Base-by-base conservation (phyloP, 768 basidiomycete species). In the Tephrocybe sp. region DNA sequence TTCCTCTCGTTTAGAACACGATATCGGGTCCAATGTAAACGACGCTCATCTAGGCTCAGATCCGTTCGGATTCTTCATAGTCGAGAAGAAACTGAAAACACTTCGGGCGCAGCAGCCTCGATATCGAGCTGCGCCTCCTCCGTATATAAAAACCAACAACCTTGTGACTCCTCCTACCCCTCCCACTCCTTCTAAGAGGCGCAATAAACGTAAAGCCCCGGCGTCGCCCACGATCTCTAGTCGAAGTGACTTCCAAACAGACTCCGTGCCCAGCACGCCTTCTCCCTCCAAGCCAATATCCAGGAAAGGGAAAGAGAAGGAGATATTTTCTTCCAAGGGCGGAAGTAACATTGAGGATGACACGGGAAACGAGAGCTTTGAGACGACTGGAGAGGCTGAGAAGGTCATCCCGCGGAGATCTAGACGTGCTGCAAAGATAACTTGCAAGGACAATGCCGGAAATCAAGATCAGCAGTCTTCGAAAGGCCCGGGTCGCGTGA, bases 31-130 rank as follows among this genome's bases (percentile, higher is more conserved):
- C 25, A 36, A 31, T 41, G 11, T 32, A 48, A 21, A 37, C 30
- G 45, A 54, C 28, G 32, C 58, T 5, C 55, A 54, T 21, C 54
- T 60, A 8, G 63, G 56, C 26, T 78, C 78, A 0, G 81, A 83
- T 52, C 81, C 80, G 0, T 83, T 83, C 51, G 82, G 81, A 0
- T 82, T 83, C n/a, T 51, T 12, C 22, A 27, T 19, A 27, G 16
- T n/a, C 44, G 32, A 11, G 26, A 32, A 34, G 32, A 12, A 9
- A 34, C n/a, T n/a, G n/a, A n/a, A n/a, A n/a, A n/a, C 63, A 1
- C 66, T 72, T 34, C 76, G 78, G 5, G 54, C 60, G 4, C 44
- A 43, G n/a, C 58, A 49, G n/a, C 47, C 44, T 51, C 56, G 41
- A 28, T 34, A 26, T 12, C 24, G 28, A 19, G 31, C 42, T 36